These are phyloP conservation scores for Jaapia argillacea DNA, from an alignment of 768 basidiomycete genomes.

Conservation along the genomic window DNA sequence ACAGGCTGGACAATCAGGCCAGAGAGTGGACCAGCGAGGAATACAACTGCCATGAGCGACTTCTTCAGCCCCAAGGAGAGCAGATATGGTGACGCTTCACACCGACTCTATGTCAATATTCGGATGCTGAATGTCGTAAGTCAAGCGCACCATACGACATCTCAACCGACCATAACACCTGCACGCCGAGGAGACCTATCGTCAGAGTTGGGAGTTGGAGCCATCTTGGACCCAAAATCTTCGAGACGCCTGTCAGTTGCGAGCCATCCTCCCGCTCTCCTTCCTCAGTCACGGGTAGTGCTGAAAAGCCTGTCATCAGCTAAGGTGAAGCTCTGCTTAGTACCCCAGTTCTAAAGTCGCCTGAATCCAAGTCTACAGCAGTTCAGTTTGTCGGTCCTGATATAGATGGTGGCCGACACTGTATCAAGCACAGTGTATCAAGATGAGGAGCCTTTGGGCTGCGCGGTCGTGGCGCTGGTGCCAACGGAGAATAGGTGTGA, in stretches of 20 bases:
- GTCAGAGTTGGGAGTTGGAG: slow-evolving; percentile 61
- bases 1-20: slow-evolving; percentile 88
- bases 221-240: slow-evolving; percentile 61
- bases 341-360: too few species aligned
- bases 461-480: too few species aligned
- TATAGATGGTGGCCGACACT: too few species aligned
- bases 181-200: slow-evolving; percentile 72
- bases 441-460: too few species aligned
- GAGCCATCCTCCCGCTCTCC: slow-evolving; percentile 22
- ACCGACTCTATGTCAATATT: background rate
- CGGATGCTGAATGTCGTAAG: background rate
- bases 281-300: slow-evolving; percentile 35
- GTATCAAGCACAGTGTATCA: too few species aligned
- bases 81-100: slow-evolving; percentile 73
- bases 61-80: slow-evolving; percentile 83
- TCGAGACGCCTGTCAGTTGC: slow-evolving; percentile 42
- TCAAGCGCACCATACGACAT: slow-evolving; percentile 80
- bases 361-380: too few species aligned
- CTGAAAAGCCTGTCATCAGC: slow-evolving; percentile 41
- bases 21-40: slow-evolving; percentile 85
- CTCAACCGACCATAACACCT: slow-evolving; percentile 89
- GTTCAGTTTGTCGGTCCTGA: too few species aligned
- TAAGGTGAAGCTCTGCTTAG: background rate
- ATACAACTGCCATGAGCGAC: slow-evolving; percentile 81
- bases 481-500: too few species aligned